Conservation (phyloP, 257 asterid species). For the Solanum neorickii region DNA sequence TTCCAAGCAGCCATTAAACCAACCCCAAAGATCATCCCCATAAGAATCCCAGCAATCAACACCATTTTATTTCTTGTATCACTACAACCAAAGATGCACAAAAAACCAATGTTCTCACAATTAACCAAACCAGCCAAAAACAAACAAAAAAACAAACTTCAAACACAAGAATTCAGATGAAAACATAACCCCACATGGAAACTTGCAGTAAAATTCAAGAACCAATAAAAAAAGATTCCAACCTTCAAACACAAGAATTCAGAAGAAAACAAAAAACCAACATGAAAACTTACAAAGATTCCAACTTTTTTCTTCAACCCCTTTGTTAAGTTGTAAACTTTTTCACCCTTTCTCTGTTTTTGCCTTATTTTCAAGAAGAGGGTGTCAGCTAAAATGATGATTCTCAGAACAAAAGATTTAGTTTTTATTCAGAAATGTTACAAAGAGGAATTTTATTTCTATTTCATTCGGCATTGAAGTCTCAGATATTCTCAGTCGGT, state of each 20-base stretch:
- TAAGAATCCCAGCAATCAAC: constrained; percentile 64
- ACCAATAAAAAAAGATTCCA: neutral
- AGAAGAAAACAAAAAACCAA: neutral
- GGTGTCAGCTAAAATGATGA: neutral
- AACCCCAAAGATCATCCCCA: constrained; percentile 78
- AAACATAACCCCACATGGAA: neutral
- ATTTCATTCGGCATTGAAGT: constrained; percentile 1
- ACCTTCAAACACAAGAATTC: neutral
- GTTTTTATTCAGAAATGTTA: neutral
- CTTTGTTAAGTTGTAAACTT: neutral
- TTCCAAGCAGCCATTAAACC: constrained; percentile 85
- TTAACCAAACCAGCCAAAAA: neutral
- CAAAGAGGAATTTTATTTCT: neutral
- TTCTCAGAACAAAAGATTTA: neutral
- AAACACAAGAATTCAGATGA: neutral
- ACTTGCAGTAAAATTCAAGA: neutral
- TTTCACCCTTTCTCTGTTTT: neutral
- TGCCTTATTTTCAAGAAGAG: neutral
- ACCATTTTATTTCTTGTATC: constrained; percentile 38
- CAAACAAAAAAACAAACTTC: neutral
- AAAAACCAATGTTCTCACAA: neutral
- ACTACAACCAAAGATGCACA: neutral
- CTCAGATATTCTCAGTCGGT: neutral
- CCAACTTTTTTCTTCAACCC: neutral
- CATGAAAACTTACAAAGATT: neutral